These are phyloP conservation scores for Tulasnella sp. DNA, from an alignment of 768 basidiomycete species.

Conservation along the genomic window DNA sequence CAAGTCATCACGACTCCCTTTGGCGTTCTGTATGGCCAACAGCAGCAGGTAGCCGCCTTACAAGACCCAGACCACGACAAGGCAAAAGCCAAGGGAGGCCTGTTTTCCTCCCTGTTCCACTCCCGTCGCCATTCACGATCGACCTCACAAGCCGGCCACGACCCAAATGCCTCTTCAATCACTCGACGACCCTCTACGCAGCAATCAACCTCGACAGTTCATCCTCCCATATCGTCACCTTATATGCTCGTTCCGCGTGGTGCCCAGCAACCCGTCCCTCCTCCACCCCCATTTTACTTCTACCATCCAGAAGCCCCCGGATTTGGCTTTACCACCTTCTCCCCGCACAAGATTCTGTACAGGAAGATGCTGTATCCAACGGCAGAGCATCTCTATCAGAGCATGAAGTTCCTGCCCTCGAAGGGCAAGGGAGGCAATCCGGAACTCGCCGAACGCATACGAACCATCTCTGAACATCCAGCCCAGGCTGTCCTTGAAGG, in stretches of 20 bases:
- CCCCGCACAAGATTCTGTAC: constrained; percentile 54
- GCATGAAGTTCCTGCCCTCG: constrained; percentile 42
- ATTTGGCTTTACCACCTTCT: constrained; percentile 51
- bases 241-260: constrained; percentile 14
- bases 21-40: not conserved
- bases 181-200: not conserved
- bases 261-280: not conserved
- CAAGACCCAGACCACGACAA: not conserved
- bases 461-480: constrained; percentile 54
- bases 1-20: constrained; percentile 10
- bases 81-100: not conserved
- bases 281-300: constrained; percentile 16
- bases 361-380: constrained; percentile 52
- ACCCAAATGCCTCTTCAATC: not conserved
- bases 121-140: not conserved
- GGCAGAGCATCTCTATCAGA: constrained; percentile 69
- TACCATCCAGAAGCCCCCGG: constrained; percentile 14
- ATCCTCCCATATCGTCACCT: constrained; percentile 9
- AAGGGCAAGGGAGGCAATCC: constrained; percentile 35
- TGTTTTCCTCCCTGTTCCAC: not conserved
- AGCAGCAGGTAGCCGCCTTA: not conserved
- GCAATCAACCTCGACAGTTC: not conserved
- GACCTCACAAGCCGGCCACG: not conserved
- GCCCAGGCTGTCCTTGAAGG: constrained; percentile 37
- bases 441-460: constrained; percentile 50